A percentile compares a stretch with the other conserved stretches of the same genome.
phyloP scores from a whole-genome alignment of 164 flowering plant species.

The Santalum album region DNA sequence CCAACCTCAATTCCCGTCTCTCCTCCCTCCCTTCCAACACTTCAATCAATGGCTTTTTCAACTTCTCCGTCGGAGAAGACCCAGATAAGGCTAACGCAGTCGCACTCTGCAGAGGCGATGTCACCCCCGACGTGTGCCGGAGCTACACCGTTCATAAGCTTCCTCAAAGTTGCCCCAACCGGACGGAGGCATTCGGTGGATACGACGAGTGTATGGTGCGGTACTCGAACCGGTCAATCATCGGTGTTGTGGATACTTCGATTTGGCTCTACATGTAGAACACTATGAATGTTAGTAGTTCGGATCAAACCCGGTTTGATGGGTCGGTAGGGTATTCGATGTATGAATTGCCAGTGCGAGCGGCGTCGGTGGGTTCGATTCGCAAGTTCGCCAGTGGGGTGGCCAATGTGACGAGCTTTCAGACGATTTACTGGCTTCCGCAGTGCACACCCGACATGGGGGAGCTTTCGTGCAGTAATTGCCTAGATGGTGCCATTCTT shows the following conservation, averaged over 20 bases:
- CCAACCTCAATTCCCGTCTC: background rate
- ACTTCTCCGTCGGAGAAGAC: background rate
- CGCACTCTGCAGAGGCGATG: constrained; percentile 24
- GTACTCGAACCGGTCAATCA: constrained; percentile 13
- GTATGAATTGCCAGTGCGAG: no score
- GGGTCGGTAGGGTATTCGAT: no score
- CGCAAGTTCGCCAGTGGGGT: no score
- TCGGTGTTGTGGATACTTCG: background rate
- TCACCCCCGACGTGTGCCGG: constrained; percentile 6
- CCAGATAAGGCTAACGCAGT: constrained; percentile 10
- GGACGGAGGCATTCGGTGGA: constrained; percentile 12
- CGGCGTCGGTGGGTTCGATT: no score
- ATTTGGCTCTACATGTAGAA: background rate
- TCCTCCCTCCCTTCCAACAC: background rate
- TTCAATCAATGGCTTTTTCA: background rate
- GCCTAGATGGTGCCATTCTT: no score
- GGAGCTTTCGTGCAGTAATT: no score
- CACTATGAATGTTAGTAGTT: background rate
- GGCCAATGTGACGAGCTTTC: no score
- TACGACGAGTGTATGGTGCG: constrained; percentile 26
- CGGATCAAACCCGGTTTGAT: background rate
- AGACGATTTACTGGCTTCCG: no score
- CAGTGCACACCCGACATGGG: no score
- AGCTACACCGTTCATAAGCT: constrained; percentile 7
- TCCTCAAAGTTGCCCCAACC: constrained; percentile 10